Evolutionary conservation across 345 rosid species (phyloP).

Genomic region (rapeseed (Brassica napus)): Da-Ae NC_063440.1:264501-265000

Average conservation of each 20-base stretch:
- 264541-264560: constrained; percentile 53
- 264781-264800: constrained; percentile 68
- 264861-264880: constrained; percentile 58
- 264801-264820: constrained; percentile 25
- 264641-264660: neutral
- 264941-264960: constrained; percentile 59
- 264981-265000: constrained; percentile 81
- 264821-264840: constrained; percentile 21
- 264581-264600: neutral
- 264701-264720: constrained; percentile 89
- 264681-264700: constrained; percentile 13
- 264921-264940: constrained; percentile 53
- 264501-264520: constrained; percentile 92
- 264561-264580: constrained; percentile 21
- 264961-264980: constrained; percentile 83
- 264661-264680: neutral
- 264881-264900: constrained; percentile 77
- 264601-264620: neutral
- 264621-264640: constrained; percentile 10
- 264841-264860: constrained; percentile 16
- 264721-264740: constrained; percentile 91
- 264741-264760: constrained; percentile 77
- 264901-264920: constrained; percentile 62
- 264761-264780: constrained; percentile 90
- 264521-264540: constrained; percentile 81